Evolutionary conservation across 139 green algal species (phyloP).

Genomic region (Micromonas pusilla): DNA sequence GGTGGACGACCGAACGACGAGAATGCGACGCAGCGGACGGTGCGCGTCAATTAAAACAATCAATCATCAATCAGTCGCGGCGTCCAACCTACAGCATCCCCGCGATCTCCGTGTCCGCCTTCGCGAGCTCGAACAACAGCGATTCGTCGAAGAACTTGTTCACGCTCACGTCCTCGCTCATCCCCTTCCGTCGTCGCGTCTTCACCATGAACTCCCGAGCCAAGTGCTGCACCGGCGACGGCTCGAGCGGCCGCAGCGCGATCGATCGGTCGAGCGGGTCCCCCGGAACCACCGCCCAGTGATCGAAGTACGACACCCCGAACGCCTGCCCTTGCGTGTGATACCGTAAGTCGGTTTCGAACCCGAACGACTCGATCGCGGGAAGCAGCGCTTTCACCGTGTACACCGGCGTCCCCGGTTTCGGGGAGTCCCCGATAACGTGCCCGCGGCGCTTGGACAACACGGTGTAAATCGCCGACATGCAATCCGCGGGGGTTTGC

Average conservation of each 20-base stretch:
- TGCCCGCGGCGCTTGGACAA: conserved; percentile 92
- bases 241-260: conserved; percentile 89
- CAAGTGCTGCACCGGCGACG: conserved; percentile 57
- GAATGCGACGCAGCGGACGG: no score
- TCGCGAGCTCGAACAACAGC: conserved; percentile 82
- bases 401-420: conserved; percentile 51
- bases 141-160: conserved; percentile 96
- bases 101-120: conserved; percentile 75
- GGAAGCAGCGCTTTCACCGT: conserved; percentile 74
- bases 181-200: conserved; percentile 84
- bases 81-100: conserved; percentile 50
- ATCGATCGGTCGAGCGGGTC: conserved; percentile 72
- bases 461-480: conserved; percentile 91
- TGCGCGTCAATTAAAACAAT: no score
- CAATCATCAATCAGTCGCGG: no score
- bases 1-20: no score
- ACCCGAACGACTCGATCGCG: conserved; percentile 93
- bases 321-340: conserved; percentile 97
- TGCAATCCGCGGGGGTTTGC: conserved; percentile 78
- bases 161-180: conserved; percentile 94
- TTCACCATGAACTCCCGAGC: conserved; percentile 96
- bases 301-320: conserved; percentile 88
- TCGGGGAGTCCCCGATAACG: conserved; percentile 46
- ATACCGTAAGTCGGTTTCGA: conserved; percentile 96
- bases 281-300: conserved; percentile 69